phyloP scores from a whole-genome alignment of 2,329 filamentous ascomycete genomes.

The Leptographium lundbergii region DNA sequence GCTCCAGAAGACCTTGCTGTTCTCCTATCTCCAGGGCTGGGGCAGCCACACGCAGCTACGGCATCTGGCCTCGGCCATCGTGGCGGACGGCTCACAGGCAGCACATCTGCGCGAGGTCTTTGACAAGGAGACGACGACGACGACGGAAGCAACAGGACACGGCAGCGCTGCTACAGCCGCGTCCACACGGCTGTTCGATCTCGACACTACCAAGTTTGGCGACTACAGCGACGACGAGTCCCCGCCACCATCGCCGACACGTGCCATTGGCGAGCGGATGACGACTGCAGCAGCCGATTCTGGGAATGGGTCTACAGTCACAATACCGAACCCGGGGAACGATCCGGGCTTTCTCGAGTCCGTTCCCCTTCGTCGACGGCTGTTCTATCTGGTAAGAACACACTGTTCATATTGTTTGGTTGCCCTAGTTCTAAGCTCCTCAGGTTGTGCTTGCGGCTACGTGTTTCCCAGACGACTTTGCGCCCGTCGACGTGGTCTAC shows the following conservation, averaged over 20 bases:
- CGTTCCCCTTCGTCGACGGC: constrained; percentile 46
- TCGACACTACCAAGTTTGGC: constrained; percentile 47
- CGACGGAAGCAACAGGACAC: constrained; percentile 13
- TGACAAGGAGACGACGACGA: constrained; percentile 40
- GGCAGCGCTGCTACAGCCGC: constrained; percentile 17
- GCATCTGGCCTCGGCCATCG: constrained; percentile 51
- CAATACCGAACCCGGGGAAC: constrained; percentile 9
- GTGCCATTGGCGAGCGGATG: constrained; percentile 17
- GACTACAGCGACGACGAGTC: constrained; percentile 47
- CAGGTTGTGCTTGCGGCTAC: constrained; percentile 31
- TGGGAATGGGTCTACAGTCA: constrained; percentile 13
- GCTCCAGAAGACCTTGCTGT: constrained; percentile 44
- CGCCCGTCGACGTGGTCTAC: constrained; percentile 41
- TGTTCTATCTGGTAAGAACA: constrained; percentile 41
- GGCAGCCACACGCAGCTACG: constrained; percentile 33
- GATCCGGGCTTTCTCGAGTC: constrained; percentile 28
- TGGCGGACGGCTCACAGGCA: constrained; percentile 49
- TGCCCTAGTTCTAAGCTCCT: no score
- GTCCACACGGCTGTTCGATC: constrained; percentile 33
- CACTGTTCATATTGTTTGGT: neutral
- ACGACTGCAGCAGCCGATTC: constrained; percentile 10
- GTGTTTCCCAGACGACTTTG: constrained; percentile 29
- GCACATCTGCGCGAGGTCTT: constrained; percentile 54
- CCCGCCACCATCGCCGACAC: constrained; percentile 31
- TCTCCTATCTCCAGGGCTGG: constrained; percentile 40